A percentile compares a stretch with the other conserved stretches of the same genome.
Conservation (phyloP, 768 basidiomycete species). For the Boletus vermiculosoides region DNA sequence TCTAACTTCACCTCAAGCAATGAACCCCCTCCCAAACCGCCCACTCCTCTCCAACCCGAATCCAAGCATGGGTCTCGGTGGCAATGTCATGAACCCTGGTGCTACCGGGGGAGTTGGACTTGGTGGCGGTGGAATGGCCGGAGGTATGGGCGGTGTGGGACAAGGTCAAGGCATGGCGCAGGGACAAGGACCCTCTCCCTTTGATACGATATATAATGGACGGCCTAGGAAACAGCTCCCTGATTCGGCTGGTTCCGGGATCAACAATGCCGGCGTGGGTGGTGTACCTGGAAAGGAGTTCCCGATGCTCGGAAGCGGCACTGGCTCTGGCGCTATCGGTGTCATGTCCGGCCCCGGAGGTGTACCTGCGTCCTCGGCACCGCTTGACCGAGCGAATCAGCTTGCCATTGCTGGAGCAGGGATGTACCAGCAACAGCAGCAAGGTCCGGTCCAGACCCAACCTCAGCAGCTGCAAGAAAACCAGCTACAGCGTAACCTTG, state of each 20-base stretch:
- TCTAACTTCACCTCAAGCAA: conserved; percentile 92
- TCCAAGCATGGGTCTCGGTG: conserved; percentile 20
- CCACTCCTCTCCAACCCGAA: conserved; percentile 60
- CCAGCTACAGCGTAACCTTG: conserved; percentile 24
- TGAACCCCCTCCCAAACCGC: conserved; percentile 93
- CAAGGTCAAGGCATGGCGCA: conserved; percentile 23
- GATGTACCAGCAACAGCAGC: conserved; percentile 42
- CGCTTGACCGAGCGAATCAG: conserved; percentile 53
- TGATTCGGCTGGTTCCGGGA: conserved; percentile 44
- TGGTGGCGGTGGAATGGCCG: too few relatives aligned
- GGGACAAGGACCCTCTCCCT: conserved; percentile 42
- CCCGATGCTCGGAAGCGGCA: conserved; percentile 52
- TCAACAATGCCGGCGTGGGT: conserved; percentile 44
- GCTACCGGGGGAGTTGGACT: conserved; percentile 15
- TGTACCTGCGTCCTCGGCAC: conserved; percentile 45
- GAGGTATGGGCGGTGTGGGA: conserved; percentile 10
- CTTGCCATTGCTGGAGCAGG: conserved; percentile 33
- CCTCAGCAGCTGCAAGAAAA: conserved; percentile 29
- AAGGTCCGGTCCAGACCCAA: conserved; percentile 26
- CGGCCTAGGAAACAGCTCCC: conserved; percentile 80
- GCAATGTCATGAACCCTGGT: conserved; percentile 21
- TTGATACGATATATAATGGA: conserved; percentile 75
- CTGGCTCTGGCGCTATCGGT: conserved; percentile 33
- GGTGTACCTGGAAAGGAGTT: conserved; percentile 55
- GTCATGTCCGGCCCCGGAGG: conserved; percentile 52